Evolutionary conservation across 2,329 filamentous ascomycete species (phyloP).

Genomic region (Cladosporium sp.): DNA sequence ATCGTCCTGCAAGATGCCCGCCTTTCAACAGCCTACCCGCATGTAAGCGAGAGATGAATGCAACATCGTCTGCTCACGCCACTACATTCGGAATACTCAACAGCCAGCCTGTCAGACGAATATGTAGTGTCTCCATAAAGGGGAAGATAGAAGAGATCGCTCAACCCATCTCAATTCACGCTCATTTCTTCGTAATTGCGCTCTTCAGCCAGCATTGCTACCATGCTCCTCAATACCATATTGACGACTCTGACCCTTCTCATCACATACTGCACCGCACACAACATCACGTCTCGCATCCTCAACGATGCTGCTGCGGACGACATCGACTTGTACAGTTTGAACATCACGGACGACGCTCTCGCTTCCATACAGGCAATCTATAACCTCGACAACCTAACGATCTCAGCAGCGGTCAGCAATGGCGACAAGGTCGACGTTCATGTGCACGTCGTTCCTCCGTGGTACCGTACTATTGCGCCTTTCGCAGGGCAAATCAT

Average conservation of each 20-base stretch:
- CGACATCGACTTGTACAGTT: constrained; percentile 27
- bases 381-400: constrained; percentile 11
- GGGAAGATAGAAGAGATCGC: too few species aligned
- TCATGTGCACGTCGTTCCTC: constrained; percentile 34
- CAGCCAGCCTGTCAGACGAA: too few species aligned
- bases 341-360: constrained; percentile 30
- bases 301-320: constrained; percentile 15
- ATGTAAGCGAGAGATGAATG: neutral
- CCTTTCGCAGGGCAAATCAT: constrained; percentile 30
- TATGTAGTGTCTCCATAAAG: too few species aligned
- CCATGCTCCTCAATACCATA: too few species aligned
- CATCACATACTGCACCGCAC: too few species aligned
- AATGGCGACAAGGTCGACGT: constrained; percentile 31
- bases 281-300: constrained; percentile 8
- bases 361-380: constrained; percentile 28
- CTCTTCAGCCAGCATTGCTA: too few species aligned
- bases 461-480: constrained; percentile 31
- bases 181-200: too few species aligned
- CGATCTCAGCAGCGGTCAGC: constrained; percentile 16
- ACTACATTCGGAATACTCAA: too few species aligned
- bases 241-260: too few species aligned
- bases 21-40: neutral
- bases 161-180: too few species aligned
- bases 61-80: neutral
- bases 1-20: too few species aligned